Base-by-base conservation (phyloP, 1,284 basidiomycete species). In the Tilletia horrida region DNA sequence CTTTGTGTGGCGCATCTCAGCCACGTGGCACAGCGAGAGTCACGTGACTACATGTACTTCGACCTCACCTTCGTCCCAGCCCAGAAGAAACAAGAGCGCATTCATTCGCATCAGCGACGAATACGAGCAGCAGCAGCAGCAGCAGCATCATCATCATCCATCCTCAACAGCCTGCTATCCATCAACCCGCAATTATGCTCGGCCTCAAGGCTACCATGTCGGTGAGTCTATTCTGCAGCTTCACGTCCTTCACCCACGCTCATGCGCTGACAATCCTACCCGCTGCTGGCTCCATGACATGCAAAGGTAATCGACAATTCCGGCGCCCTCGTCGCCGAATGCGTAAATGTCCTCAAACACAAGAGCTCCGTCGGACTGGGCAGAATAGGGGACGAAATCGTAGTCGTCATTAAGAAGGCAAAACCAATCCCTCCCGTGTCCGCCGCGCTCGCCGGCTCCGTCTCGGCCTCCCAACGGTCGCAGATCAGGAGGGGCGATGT, bases 311-410 rank as follows among this genome's bases (percentile, higher is more conserved):
- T 97, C 82, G 95, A 97, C 86, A 98, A 98, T 84, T 95, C 95
- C n/a, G 95, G 95, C 67, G 95, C 92, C 1, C 86, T 97, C 71
- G 85, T 96, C 68, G 90, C 95, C 48, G 95, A 97, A 85, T 96
- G 94, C 79, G 92, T 99, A 83, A 97, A 98, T 82, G 89, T 98
- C 25, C 86, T 97, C 69, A 96, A 97, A 84, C 89, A 92, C 83
- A 97, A 97, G 84, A 91, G 83, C 47, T 92, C 84, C 86, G 81
- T 81, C 55, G 92, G 87, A 87, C 91, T 84, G 87, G 96, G 80
- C 4, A 82, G 83, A 27, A 85, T 87, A 65, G 86, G 95, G 61
- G 96, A 99, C 84, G 95, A 97, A 83, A 93, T 97, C 70, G 93
- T 97, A 70, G 94, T 93, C 69, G 94, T 99, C 68, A 89, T 99